These are phyloP conservation scores for Calonectria naviculata DNA, from an alignment of 2,329 filamentous ascomycete species.

Conservation along the genomic window DNA sequence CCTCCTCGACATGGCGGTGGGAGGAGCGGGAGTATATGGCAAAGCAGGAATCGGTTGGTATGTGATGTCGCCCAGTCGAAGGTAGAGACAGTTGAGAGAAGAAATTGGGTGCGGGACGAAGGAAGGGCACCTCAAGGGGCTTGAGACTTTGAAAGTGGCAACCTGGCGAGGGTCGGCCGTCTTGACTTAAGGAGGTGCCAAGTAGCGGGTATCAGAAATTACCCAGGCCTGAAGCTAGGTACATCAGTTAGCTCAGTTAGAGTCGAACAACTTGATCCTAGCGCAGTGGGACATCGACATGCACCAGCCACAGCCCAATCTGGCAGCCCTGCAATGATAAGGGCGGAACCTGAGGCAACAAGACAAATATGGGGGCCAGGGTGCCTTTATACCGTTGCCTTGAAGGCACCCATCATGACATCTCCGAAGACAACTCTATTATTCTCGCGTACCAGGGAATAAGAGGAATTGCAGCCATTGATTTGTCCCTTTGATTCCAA, in stretches of 20 bases:
- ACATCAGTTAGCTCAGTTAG: slow-evolving; percentile 20
- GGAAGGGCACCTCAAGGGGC: slow-evolving; percentile 13
- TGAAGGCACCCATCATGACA: slow-evolving; percentile 14
- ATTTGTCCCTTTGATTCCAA: background rate
- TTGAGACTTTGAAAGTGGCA: slow-evolving; percentile 35
- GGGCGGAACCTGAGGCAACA: slow-evolving; percentile 15
- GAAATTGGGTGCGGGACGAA: background rate
- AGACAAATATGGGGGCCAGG: background rate
- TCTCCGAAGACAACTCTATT: background rate
- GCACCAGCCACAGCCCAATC: slow-evolving; percentile 18
- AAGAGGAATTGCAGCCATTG: background rate
- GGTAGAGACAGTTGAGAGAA: slow-evolving; percentile 1
- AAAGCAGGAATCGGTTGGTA: background rate
- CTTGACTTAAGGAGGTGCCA: slow-evolving; percentile 41
- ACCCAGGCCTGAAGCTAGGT: slow-evolving; percentile 24
- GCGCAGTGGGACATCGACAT: slow-evolving; percentile 5
- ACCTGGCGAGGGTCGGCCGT: slow-evolving; percentile 32
- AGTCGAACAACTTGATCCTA: slow-evolving; percentile 12
- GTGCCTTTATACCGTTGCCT: background rate
- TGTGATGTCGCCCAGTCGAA: background rate
- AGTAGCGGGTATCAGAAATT: slow-evolving; percentile 37
- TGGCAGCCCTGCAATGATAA: background rate
- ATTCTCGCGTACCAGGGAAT: background rate
- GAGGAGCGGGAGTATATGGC: slow-evolving; percentile 9
- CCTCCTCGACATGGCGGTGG: slow-evolving; percentile 78